phyloP scores from a whole-genome alignment of 176 grass and related monocot genomes.

The Lolium rigidum region DNA sequence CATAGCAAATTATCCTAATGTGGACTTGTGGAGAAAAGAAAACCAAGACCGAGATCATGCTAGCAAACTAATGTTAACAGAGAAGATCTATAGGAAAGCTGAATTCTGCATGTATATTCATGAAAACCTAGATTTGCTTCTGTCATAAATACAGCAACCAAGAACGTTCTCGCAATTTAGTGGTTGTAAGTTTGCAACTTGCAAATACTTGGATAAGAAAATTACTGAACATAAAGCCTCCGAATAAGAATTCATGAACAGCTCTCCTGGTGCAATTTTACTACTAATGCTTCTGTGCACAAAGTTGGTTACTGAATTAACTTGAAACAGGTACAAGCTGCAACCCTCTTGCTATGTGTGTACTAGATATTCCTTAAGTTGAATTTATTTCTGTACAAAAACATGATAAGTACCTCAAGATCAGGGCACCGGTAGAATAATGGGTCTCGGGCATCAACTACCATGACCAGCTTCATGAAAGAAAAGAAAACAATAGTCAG shows the following conservation, averaged over 20 bases:
- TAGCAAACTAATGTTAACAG: background rate
- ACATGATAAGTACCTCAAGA: constrained; percentile 71
- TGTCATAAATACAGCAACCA: background rate
- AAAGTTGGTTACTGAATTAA: background rate
- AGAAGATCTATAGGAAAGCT: no score
- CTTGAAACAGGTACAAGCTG: background rate
- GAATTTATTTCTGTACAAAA: background rate
- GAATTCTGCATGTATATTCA: background rate
- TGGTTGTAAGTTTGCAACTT: no score
- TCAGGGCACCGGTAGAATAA: constrained; percentile 89
- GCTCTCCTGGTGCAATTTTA: background rate
- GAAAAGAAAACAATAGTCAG: constrained; percentile 33
- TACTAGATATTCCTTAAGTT: background rate
- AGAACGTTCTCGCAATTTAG: background rate
- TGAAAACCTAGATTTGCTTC: background rate
- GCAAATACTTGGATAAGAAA: background rate
- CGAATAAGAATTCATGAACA: background rate
- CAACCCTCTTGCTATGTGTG: background rate
- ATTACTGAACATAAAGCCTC: background rate
- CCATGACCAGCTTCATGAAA: constrained; percentile 79
- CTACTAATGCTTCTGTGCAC: background rate
- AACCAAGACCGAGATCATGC: constrained; percentile 2
- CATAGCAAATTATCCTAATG: background rate
- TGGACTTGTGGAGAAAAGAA: background rate
- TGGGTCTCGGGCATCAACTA: constrained; percentile 94